A percentile compares a stretch with the other conserved stretches of the same genome.
Conservation (phyloP, 2,329 filamentous ascomycete species). For the Aspergillus brunneoviolaceus region DNA sequence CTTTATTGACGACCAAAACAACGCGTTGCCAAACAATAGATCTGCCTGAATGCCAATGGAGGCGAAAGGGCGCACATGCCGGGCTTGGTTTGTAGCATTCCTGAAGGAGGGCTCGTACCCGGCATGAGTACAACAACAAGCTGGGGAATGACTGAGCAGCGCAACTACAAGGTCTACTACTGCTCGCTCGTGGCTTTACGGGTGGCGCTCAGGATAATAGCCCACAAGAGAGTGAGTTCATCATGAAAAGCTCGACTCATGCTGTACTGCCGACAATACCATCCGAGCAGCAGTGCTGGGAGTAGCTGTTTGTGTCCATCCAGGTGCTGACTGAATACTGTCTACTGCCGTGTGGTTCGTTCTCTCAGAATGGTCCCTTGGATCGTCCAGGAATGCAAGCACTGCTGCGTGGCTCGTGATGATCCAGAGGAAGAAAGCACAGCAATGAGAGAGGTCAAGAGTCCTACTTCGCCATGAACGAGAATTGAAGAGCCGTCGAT, state of each 20-base stretch:
- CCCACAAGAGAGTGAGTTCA: background rate
- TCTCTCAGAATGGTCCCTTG: background rate
- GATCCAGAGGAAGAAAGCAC: background rate
- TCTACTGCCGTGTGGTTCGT: too few relatives aligned
- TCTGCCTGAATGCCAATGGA: slow-evolving; percentile 1
- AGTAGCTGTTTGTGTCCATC: background rate
- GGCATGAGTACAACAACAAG: background rate
- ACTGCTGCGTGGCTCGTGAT: background rate
- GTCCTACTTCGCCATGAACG: background rate
- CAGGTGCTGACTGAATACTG: too few relatives aligned
- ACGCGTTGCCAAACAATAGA: background rate
- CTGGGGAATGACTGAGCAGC: background rate
- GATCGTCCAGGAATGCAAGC: background rate
- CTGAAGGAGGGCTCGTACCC: background rate
- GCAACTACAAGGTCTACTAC: background rate
- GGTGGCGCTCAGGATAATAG: background rate
- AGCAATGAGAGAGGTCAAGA: background rate
- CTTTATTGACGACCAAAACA: background rate
- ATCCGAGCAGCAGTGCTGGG: background rate
- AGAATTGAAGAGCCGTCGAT: background rate
- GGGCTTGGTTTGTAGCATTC: background rate
- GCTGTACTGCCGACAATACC: background rate
- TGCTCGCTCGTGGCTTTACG: background rate
- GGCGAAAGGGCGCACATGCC: slow-evolving; percentile 1
- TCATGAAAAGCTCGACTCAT: background rate